phyloP scores from a whole-genome alignment of 768 basidiomycete species.

The Tricholoma sp. region DNA sequence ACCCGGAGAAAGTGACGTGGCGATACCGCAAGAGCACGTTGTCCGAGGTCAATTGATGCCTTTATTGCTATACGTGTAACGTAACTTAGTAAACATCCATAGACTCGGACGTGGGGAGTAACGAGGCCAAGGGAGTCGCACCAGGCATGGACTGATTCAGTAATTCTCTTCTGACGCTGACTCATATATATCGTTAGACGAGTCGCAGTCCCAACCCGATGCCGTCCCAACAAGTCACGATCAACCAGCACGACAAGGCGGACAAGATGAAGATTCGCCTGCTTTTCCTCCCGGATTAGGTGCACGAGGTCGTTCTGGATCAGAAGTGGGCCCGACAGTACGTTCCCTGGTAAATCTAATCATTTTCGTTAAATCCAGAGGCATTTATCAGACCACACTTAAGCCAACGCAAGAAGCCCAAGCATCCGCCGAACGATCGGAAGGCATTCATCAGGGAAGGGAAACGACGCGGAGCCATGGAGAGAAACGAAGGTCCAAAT shows the following conservation, averaged over 20 bases:
- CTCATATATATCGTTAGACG: neutral
- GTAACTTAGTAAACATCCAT: too few relatives aligned
- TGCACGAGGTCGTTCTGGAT: neutral
- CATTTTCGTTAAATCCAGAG: neutral
- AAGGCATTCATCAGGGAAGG: neutral
- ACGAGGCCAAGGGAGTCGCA: neutral
- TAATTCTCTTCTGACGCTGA: neutral
- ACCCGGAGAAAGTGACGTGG: conserved; percentile 9
- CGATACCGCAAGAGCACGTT: conserved; percentile 8
- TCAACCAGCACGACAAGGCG: neutral
- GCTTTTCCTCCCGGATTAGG: neutral
- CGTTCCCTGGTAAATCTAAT: neutral
- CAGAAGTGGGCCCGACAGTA: neutral
- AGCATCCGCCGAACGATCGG: neutral
- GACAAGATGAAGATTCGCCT: neutral
- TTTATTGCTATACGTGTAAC: neutral
- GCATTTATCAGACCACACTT: neutral
- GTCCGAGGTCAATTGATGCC: neutral
- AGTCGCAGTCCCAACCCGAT: neutral
- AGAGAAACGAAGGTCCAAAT: neutral
- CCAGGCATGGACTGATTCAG: neutral
- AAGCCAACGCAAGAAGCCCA: neutral
- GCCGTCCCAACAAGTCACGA: neutral
- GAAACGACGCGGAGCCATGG: neutral
- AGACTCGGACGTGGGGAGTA: conserved; percentile 3